phyloP scores from a whole-genome alignment of 163 green algal genomes.

The Scenedesmus sp. region DNA sequence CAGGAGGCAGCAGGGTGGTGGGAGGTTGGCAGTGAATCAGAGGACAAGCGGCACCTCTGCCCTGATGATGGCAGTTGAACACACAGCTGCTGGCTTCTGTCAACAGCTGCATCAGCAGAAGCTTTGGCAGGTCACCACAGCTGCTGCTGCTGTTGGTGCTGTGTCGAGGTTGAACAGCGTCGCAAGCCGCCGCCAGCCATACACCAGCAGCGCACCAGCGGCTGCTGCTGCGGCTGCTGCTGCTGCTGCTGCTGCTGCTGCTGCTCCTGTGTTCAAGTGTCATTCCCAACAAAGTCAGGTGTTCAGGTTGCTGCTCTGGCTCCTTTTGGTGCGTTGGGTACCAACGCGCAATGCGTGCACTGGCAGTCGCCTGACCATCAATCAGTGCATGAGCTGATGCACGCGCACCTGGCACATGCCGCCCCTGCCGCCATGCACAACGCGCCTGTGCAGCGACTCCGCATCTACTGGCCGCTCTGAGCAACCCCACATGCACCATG shows the following conservation, averaged over 20 bases:
- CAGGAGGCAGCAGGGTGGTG: not conserved
- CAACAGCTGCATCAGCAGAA: not conserved
- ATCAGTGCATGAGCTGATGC: too few species aligned
- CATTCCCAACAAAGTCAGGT: not conserved
- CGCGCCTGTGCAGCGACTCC: not conserved
- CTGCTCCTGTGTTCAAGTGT: not conserved
- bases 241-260: not conserved
- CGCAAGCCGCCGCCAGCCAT: not conserved
- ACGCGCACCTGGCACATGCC: not conserved
- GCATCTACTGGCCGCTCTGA: not conserved
- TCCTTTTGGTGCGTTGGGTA: too few species aligned
- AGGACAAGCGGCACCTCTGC: too few species aligned
- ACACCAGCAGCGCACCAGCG: not conserved
- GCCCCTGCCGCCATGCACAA: not conserved
- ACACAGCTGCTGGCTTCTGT: too few species aligned
- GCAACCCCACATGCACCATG: not conserved
- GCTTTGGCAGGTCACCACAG: too few species aligned
- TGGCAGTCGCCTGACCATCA: too few species aligned
- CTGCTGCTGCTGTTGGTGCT: too few species aligned
- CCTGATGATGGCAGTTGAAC: too few species aligned
- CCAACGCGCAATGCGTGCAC: too few species aligned
- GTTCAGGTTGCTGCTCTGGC: not conserved
- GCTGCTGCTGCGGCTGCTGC: not conserved
- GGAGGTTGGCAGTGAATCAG: too few species aligned
- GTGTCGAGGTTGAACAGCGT: too few species aligned